Evolutionary conservation across 805 yeast genomes (phyloP).

Genomic region (Saccharomycopsis oosterbeekiorum): DNA sequence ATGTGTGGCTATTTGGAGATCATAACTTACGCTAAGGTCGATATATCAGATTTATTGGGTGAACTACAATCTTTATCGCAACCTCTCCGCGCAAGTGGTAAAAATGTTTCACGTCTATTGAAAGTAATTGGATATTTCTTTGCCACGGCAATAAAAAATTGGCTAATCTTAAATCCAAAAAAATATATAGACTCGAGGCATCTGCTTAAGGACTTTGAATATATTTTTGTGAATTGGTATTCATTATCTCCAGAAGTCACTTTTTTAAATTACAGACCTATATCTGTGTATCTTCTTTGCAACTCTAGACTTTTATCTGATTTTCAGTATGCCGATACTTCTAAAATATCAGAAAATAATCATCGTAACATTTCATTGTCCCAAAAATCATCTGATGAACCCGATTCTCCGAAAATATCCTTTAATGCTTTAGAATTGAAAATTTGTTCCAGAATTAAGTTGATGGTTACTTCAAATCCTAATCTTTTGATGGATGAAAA

Average conservation of each 20-base stretch:
- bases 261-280: background rate
- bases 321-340: background rate
- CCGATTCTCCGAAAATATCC: background rate
- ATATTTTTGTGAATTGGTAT: background rate
- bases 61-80: background rate
- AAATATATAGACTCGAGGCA: background rate
- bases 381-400: background rate
- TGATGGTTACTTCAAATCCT: background rate
- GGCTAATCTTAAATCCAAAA: background rate
- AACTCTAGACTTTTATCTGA: background rate
- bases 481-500: slow-evolving; percentile 2
- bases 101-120: background rate
- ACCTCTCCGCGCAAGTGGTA: background rate
- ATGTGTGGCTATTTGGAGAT: background rate
- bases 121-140: background rate
- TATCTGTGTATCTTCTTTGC: background rate
- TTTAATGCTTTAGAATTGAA: slow-evolving; percentile 1
- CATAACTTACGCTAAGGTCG: background rate
- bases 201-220: background rate
- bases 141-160: background rate
- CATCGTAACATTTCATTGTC: background rate
- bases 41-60: background rate
- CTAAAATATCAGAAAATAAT: background rate
- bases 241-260: background rate
- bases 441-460: slow-evolving; percentile 2